A percentile compares a stretch with the other conserved stretches of the same genome.
These are phyloP conservation scores for Stromatinia cepivora DNA, from an alignment of 2,329 filamentous ascomycete species.

Conservation along the genomic window DNA sequence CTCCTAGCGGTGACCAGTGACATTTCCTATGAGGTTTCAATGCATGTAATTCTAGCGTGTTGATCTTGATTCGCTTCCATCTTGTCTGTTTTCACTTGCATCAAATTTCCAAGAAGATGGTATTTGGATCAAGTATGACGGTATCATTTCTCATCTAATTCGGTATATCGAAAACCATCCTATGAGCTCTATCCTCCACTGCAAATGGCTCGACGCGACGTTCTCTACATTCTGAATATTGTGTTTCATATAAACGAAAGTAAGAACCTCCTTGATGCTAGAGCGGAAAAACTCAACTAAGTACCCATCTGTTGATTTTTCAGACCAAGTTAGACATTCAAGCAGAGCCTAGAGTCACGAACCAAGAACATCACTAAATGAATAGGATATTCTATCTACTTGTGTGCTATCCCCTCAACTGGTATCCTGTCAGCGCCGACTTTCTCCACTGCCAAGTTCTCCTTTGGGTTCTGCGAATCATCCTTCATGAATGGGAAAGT, in stretches of 20 bases:
- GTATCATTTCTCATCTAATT: not conserved
- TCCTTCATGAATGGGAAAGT: constrained; percentile 99
- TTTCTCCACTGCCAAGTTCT: constrained; percentile 60
- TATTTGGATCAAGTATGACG: not conserved
- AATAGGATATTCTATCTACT: not conserved
- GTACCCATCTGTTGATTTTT: too few species aligned
- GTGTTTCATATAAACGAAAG: too few species aligned
- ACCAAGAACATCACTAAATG: too few species aligned
- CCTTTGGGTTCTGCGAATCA: constrained; percentile 54
- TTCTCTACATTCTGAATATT: not conserved
- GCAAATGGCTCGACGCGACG: not conserved
- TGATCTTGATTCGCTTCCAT: not conserved
- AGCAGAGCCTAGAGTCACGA: too few species aligned
- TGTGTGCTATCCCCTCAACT: constrained; percentile 56
- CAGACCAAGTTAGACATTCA: too few species aligned
- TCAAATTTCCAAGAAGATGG: not conserved
- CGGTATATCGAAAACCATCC: not conserved
- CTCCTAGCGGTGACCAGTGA: too few species aligned
- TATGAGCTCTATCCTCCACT: not conserved
- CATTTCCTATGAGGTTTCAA: too few species aligned
- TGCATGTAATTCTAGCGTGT: too few species aligned
- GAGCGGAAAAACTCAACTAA: too few species aligned
- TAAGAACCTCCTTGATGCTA: not conserved
- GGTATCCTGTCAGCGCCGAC: constrained; percentile 58
- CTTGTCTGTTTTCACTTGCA: not conserved